A percentile compares a stretch with the other conserved stretches of the same genome.
phyloP scores from a whole-genome alignment of 1,139 yeast species.

The Kodamaea suecica region DNA sequence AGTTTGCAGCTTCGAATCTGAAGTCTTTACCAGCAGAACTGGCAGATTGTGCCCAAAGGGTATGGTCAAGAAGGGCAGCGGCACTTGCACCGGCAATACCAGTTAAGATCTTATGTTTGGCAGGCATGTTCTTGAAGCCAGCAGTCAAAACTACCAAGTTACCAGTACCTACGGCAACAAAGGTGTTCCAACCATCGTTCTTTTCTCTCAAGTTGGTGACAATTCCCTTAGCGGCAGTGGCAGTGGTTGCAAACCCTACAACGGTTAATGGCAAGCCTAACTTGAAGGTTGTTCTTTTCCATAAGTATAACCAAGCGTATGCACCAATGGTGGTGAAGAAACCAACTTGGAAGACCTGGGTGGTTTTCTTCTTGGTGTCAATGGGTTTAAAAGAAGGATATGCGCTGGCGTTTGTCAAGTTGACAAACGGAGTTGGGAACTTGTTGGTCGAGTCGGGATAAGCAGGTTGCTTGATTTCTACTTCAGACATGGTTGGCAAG shows the following conservation, averaged over 20 bases:
- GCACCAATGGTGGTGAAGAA: constrained; percentile 49
- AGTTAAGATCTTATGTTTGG: constrained; percentile 41
- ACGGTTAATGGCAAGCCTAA: constrained; percentile 40
- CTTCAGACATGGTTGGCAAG: neutral
- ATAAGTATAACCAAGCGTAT: constrained; percentile 47
- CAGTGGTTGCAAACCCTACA: constrained; percentile 42
- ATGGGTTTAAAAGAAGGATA: constrained; percentile 47
- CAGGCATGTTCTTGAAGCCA: constrained; percentile 43
- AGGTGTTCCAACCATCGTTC: constrained; percentile 50
- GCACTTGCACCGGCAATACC: constrained; percentile 42
- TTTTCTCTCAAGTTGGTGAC: constrained; percentile 46
- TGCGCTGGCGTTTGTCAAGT: constrained; percentile 37
- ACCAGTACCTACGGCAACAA: constrained; percentile 45
- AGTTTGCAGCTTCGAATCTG: constrained; percentile 35
- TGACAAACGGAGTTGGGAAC: constrained; percentile 44
- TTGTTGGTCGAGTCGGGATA: constrained; percentile 41
- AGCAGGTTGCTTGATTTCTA: constrained; percentile 3
- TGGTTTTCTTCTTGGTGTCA: constrained; percentile 42
- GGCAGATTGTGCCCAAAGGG: constrained; percentile 43
- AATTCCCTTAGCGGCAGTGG: constrained; percentile 41
- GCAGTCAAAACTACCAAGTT: constrained; percentile 41
- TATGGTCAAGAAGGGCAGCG: constrained; percentile 41
- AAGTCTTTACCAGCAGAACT: constrained; percentile 40
- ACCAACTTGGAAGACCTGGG: constrained; percentile 38
- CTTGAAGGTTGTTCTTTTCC: constrained; percentile 48